phyloP scores from a whole-genome alignment of 2,329 filamentous ascomycete species.

The Byssoonygena ceratinophila region DNA sequence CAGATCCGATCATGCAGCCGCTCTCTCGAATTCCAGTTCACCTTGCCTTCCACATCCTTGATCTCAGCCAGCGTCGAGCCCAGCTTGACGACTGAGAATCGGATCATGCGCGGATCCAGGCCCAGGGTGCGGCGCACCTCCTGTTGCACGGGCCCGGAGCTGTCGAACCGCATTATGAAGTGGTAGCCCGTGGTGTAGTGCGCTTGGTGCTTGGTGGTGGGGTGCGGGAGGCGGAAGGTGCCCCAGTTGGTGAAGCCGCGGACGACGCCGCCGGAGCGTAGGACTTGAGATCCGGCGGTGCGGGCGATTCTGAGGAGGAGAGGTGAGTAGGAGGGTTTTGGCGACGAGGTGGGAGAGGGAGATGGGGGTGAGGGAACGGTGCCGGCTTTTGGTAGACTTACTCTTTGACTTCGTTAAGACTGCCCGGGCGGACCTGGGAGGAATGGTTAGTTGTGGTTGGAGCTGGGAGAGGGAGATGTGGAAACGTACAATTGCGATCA shows the following conservation, averaged over 20 bases:
- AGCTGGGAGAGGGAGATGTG: background rate
- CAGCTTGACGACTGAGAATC: conserved; percentile 76
- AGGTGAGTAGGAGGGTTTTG: background rate
- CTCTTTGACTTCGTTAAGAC: conserved; percentile 88
- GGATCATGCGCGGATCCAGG: conserved; percentile 82
- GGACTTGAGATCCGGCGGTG: conserved; percentile 70
- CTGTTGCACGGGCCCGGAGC: conserved; percentile 61
- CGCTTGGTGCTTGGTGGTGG: conserved; percentile 68
- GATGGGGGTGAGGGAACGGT: background rate
- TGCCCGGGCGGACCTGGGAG: conserved; percentile 77
- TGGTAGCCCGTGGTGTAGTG: conserved; percentile 81
- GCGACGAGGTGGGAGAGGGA: background rate
- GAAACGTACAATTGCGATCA: conserved; percentile 73
- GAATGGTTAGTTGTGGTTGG: background rate
- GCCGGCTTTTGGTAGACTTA: conserved; percentile 49
- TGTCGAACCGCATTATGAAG: conserved; percentile 95
- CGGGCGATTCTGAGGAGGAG: conserved; percentile 61
- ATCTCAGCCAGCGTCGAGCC: conserved; percentile 56
- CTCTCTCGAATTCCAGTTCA: conserved; percentile 41
- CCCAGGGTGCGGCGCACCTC: conserved; percentile 63
- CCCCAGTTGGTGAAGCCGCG: conserved; percentile 95
- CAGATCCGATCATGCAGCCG: conserved; percentile 17
- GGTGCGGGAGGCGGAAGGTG: conserved; percentile 72
- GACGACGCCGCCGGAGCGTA: conserved; percentile 75
- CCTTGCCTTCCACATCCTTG: conserved; percentile 46